phyloP scores from a whole-genome alignment of 441 rosid genomes.

The Euphorbia schlechtendalii region DNA sequence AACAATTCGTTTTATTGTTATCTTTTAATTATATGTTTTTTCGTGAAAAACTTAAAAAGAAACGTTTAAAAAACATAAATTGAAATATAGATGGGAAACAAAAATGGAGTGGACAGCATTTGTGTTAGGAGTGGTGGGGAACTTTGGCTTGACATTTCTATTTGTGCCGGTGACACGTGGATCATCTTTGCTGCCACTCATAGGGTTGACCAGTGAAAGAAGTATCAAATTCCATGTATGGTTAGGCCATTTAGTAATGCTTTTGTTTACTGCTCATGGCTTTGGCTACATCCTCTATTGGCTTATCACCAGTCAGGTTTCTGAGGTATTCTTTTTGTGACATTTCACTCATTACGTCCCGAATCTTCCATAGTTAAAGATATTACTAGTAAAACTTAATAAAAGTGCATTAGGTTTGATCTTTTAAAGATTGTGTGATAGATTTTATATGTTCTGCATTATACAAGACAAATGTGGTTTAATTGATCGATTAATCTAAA shows the following conservation, averaged over 20 bases:
- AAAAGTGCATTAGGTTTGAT: too few relatives aligned
- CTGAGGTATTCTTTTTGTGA: constrained; percentile 12
- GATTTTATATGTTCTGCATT: too few relatives aligned
- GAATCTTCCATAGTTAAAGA: too few relatives aligned
- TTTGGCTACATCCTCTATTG: constrained; percentile 40
- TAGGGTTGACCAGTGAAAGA: constrained; percentile 49
- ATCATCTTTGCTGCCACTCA: constrained; percentile 41
- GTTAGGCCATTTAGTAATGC: constrained; percentile 40
- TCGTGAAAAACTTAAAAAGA: too few relatives aligned
- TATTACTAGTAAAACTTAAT: too few relatives aligned
- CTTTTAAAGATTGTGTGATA: too few relatives aligned
- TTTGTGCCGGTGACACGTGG: constrained; percentile 58
- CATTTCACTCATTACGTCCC: too few relatives aligned
- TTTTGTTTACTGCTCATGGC: constrained; percentile 41
- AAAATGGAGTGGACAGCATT: constrained; percentile 28
- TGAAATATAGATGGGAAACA: constrained; percentile 35
- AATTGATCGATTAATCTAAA: too few relatives aligned
- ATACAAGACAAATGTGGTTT: too few relatives aligned
- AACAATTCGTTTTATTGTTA: too few relatives aligned
- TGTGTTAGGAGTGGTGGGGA: constrained; percentile 39
- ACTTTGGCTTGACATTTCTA: constrained; percentile 46
- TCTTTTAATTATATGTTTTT: too few relatives aligned
- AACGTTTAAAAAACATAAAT: too few relatives aligned
- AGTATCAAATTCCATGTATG: constrained; percentile 57
- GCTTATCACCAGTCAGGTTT: constrained; percentile 32